Base-by-base conservation (phyloP, 768 basidiomycete genomes). In the Coprinopsis marcescibilis region DNA sequence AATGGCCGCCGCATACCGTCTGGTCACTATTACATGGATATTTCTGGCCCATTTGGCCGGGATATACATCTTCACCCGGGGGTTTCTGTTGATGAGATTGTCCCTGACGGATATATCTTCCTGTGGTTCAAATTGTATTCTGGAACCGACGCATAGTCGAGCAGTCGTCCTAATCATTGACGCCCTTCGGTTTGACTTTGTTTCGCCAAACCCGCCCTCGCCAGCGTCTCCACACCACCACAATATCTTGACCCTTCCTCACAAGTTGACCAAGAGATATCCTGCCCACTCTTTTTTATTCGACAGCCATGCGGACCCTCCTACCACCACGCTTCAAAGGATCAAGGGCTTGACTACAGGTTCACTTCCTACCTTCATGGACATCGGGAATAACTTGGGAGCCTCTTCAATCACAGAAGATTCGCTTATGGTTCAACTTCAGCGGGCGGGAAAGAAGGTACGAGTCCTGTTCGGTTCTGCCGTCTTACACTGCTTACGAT, bases 341-440 rank as follows among this genome's bases (percentile, higher is more conserved):
- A 83, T 99, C 55, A 99, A 99, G 57, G 96, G 84, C 0, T 68
- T 99, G 33, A 96, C 92, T 0, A 97, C 96, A 0, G 96, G 95
- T 7, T 93, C 92, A 0, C 68, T 99, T 7, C 94, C 95, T 0
- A 98, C 95, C 0, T 97, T 99, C 59, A 78, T 97, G 32, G 95
- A 98, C 58, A 75, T 88, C n/a, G 91, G 93, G 4, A 81, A 80
- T 33, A 97, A 90, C 59, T 96, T 98, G 66, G 92, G 89, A 11
- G 92, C 81, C 0, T 83, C 86, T 2, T 80, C 82, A 0, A 87
- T 96, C 32, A 71, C 72, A 4, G 96, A 99, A 65, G 96, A 98
- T 62, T 93, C 90, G 0, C 67, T 94, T 42, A 67, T 97, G 3
- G 77, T 78, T 40, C 95, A 97, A 60, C 60, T 93, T 32, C 62